These are phyloP conservation scores for Cyanidiococcus yangmingshanensis DNA, from an alignment of 23 red algal genomes.

Conservation along the genomic window DNA sequence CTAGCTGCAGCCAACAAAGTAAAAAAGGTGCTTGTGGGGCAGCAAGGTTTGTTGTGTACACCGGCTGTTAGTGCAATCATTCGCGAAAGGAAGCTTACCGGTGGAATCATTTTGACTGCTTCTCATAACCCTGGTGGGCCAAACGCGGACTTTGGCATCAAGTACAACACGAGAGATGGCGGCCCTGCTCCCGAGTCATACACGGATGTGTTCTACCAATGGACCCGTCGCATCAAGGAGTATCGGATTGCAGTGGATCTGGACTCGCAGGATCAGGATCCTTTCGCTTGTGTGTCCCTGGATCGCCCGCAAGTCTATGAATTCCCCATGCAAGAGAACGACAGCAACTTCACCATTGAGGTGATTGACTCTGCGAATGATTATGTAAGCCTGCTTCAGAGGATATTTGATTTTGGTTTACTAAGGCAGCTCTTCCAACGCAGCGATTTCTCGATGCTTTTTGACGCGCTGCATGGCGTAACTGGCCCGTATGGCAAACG, in stretches of 20 bases:
- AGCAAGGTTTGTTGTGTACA: conserved; percentile 74
- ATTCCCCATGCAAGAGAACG: conserved; percentile 18
- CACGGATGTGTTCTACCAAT: conserved; percentile 53
- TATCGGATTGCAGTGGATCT: conserved; percentile 40
- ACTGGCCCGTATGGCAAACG: conserved; percentile 69
- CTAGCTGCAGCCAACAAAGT: conserved; percentile 81
- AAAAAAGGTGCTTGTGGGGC: conserved; percentile 51
- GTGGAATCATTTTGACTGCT: conserved; percentile 92
- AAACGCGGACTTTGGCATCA: conserved; percentile 87
- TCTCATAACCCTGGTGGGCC: conserved; percentile 89
- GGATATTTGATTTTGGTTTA: conserved; percentile 83
- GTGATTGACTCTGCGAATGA: conserved; percentile 74
- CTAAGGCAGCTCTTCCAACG: conserved; percentile 38
- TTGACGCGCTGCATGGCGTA: conserved; percentile 85
- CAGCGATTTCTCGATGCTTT: conserved; percentile 61
- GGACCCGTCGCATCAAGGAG: conserved; percentile 46
- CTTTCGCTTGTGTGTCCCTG: conserved; percentile 45
- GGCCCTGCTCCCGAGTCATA: conserved; percentile 74
- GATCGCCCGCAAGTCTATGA: conserved; percentile 13
- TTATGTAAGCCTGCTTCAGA: conserved; percentile 60
- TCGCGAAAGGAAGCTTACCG: conserved; percentile 34
- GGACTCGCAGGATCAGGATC: conserved; percentile 25
- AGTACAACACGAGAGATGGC: conserved; percentile 77
- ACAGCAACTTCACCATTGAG: conserved; percentile 48
- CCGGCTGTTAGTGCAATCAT: conserved; percentile 76